Conservation (phyloP, 805 yeast species). For the Wickerhamiella kurtzmanii region DNA sequence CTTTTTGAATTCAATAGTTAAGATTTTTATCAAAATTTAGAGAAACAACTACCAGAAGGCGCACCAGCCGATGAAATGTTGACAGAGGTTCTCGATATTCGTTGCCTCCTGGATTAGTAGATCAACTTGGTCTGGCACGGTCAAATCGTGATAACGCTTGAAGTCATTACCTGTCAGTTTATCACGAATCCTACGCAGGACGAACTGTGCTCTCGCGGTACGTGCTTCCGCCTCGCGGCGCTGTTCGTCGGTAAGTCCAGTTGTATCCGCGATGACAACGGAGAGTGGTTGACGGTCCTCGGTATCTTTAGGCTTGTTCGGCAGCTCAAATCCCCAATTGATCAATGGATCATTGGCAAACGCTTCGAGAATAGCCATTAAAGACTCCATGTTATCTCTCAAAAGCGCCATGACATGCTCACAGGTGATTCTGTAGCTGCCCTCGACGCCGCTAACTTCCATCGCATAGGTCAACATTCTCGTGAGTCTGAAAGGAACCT, state of each 20-base stretch:
- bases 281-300: constrained; percentile 4
- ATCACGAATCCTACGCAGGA: constrained; percentile 77
- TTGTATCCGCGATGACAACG: constrained; percentile 8
- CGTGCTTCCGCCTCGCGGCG: constrained; percentile 27
- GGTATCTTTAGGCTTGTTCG: constrained; percentile 32
- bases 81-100: constrained; percentile 87
- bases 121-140: constrained; percentile 84
- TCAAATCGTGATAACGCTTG: constrained; percentile 51
- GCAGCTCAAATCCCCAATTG: constrained; percentile 96
- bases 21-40: background rate
- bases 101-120: constrained; percentile 91
- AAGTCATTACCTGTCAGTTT: constrained; percentile 92
- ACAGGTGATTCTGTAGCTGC: constrained; percentile 89
- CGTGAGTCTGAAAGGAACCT: constrained; percentile 92
- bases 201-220: constrained; percentile 82
- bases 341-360: constrained; percentile 97
- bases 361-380: constrained; percentile 96
- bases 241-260: constrained; percentile 18
- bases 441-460: constrained; percentile 98
- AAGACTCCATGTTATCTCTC: constrained; percentile 85
- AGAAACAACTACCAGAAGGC: constrained; percentile 78
- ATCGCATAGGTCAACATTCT: constrained; percentile 95
- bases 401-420: constrained; percentile 94
- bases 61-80: constrained; percentile 98
- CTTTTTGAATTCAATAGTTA: background rate